phyloP scores from a whole-genome alignment of 1,139 yeast genomes.

The Meyerozyma sp. region DNA sequence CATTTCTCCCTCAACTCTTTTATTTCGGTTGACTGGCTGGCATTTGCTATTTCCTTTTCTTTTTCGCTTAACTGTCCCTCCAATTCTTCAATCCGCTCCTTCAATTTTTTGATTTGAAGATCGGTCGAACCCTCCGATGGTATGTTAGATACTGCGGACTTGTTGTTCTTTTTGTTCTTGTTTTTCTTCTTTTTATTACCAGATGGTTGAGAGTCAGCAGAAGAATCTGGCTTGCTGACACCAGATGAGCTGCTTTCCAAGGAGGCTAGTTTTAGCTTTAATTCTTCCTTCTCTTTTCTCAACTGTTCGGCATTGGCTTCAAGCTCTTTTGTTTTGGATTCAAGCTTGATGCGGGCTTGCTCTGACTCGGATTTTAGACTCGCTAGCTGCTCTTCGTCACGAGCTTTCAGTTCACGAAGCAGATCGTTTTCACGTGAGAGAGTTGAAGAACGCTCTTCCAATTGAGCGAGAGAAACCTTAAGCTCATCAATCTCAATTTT shows the following conservation, averaged over 20 bases:
- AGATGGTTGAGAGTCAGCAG: background rate
- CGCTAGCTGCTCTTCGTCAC: background rate
- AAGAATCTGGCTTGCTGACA: background rate
- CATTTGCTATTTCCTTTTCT: background rate
- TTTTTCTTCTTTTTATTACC: background rate
- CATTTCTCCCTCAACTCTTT: conserved; percentile 6
- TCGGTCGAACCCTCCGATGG: no score
- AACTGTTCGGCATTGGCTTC: background rate
- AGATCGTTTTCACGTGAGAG: background rate
- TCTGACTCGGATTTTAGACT: background rate
- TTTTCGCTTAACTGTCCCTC: conserved; percentile 4
- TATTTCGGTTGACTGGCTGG: conserved; percentile 2
- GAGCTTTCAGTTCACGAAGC: background rate
- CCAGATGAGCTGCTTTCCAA: background rate
- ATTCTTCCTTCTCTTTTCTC: background rate
- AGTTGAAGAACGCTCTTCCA: background rate
- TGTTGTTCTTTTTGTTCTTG: background rate
- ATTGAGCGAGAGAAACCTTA: background rate
- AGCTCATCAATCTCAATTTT: conserved; percentile 3
- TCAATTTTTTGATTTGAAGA: background rate
- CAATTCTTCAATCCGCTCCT: conserved; percentile 13
- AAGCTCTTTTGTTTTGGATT: background rate
- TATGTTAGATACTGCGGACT: no score
- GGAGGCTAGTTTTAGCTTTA: background rate
- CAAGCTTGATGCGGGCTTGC: background rate